phyloP scores from a whole-genome alignment of 805 yeast genomes.

The Zygosaccharomyces kombuchaensis region DNA sequence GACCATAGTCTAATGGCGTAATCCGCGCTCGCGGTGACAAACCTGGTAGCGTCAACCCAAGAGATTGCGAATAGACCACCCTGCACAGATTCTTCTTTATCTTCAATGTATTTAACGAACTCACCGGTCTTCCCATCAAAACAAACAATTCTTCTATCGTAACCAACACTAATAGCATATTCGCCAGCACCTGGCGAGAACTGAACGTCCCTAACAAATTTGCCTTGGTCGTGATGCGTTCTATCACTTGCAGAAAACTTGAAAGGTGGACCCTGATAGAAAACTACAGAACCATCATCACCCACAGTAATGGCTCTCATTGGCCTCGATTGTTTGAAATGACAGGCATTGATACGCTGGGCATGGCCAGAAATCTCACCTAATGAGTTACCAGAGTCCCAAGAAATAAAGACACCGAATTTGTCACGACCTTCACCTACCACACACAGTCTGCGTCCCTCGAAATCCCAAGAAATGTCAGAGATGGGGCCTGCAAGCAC shows the following conservation, averaged over 20 bases:
- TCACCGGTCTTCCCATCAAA: conserved; percentile 91
- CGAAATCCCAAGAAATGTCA: conserved; percentile 90
- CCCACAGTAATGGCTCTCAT: conserved; percentile 90
- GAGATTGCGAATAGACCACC: conserved; percentile 80
- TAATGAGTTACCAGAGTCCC: conserved; percentile 94
- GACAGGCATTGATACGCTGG: conserved; percentile 75
- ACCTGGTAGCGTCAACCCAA: conserved; percentile 53
- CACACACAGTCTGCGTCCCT: conserved; percentile 77
- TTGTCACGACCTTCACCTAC: conserved; percentile 93
- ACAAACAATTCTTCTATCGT: conserved; percentile 70
- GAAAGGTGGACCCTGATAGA: conserved; percentile 91
- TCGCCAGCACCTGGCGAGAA: conserved; percentile 75
- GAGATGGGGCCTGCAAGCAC: conserved; percentile 76
- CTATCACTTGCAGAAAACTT: conserved; percentile 71
- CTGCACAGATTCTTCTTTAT: conserved; percentile 45
- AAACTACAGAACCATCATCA: conserved; percentile 82
- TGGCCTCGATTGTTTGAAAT: conserved; percentile 82
- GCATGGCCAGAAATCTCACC: conserved; percentile 96
- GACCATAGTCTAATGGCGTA: conserved; percentile 65
- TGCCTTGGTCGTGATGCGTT: conserved; percentile 58
- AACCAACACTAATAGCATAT: conserved; percentile 69
- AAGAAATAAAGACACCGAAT: conserved; percentile 87
- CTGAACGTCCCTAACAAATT: conserved; percentile 73
- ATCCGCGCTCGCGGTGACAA: conserved; percentile 85
- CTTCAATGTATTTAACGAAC: conserved; percentile 45